Base-by-base conservation (phyloP, 2,329 filamentous ascomycete genomes). In the Aureobasidium subglaciale region DNA sequence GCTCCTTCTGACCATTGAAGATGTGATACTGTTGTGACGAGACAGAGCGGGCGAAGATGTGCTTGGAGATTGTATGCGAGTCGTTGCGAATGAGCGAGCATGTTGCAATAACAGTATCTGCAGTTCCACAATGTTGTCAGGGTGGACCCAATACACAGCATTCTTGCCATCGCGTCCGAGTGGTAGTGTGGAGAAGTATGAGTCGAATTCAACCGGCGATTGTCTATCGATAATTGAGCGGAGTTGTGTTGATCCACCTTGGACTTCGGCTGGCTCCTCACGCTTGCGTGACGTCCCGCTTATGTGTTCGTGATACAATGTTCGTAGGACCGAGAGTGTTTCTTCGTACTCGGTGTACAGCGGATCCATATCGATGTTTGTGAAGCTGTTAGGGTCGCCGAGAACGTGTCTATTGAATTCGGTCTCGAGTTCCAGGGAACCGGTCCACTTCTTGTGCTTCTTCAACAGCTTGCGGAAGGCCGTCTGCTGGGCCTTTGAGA, bases 381-480 rank as follows among this genome's bases (percentile, higher is more conserved):
- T 86, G 65, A 92, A 90, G 69, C 85, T 88, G 69, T 85, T 86
- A 4, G 82, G 83, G 55, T 82, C 76, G 48, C 75, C 75, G 45
- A 89, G 75, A 22, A 92, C 72, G 62, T 84, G 80, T 27, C 84
- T 78, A 59, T 80, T 82, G 70, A 93, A 87, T 22, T 84, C 81
- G 42, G 75, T 73, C 58, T 80, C 80, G 20, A 93, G 74, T 0
- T 79, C 77, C 5, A 76, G 76, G 20, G 88, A 90, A 37, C 84
- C 83, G 3, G 88, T 92, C 89, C 89, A 93, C 78, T 90, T 91
- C 78, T 86, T 75, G 71, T 93, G 92, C 67, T 95, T 95, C 68
- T 92, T 93, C 30, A 91, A 74, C 34, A 95, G 85, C 71, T 95
- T 95, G 55, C 82, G 81, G 63, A 95, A 91, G 4, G 86, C 89